These are phyloP conservation scores for Zelopaecilomyces penicillatus DNA, from an alignment of 2,329 filamentous ascomycete genomes.

Conservation along the genomic window DNA sequence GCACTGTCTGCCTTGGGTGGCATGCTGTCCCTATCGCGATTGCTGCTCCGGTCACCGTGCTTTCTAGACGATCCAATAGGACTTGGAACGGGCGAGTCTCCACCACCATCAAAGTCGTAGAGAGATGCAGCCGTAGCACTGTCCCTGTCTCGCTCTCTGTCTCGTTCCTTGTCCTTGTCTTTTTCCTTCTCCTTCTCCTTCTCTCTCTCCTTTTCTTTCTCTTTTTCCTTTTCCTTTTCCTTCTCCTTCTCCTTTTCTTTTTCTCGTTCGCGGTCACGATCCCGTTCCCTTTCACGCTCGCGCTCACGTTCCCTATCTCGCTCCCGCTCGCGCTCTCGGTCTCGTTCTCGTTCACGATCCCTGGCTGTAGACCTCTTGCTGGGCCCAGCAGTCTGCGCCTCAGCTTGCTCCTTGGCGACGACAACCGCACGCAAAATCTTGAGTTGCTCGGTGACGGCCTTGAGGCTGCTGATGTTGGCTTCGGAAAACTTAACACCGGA, in stretches of 20 bases:
- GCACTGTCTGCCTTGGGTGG: conserved; percentile 49
- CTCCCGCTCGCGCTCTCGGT: no score
- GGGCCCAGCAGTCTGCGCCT: conserved; percentile 23
- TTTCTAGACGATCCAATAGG: conserved; percentile 30
- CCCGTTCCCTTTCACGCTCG: conserved; percentile 15
- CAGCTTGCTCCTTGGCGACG: conserved; percentile 34
- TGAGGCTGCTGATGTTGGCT: conserved; percentile 27
- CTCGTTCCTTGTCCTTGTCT: conserved; percentile 3
- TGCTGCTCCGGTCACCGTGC: conserved; percentile 28
- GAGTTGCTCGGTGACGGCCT: conserved; percentile 32
- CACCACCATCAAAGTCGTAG: conserved; percentile 37
- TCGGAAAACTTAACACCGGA: conserved; percentile 34
- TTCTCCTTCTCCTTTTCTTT: no score
- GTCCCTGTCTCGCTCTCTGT: conserved; percentile 12
- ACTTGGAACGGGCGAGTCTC: conserved; percentile 38
- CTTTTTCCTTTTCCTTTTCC: no score
- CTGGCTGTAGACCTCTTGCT: conserved; percentile 17
- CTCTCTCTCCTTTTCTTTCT: no score
- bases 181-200: no score
- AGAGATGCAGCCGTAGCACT: conserved; percentile 25
- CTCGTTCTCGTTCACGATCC: no score
- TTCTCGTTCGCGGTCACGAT: neutral
- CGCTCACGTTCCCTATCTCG: conserved; percentile 8
- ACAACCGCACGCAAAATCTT: conserved; percentile 34
- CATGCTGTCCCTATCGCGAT: conserved; percentile 42